These are phyloP conservation scores for Colletotrichum melonis DNA, from an alignment of 2,329 filamentous ascomycete species.

Conservation along the genomic window DNA sequence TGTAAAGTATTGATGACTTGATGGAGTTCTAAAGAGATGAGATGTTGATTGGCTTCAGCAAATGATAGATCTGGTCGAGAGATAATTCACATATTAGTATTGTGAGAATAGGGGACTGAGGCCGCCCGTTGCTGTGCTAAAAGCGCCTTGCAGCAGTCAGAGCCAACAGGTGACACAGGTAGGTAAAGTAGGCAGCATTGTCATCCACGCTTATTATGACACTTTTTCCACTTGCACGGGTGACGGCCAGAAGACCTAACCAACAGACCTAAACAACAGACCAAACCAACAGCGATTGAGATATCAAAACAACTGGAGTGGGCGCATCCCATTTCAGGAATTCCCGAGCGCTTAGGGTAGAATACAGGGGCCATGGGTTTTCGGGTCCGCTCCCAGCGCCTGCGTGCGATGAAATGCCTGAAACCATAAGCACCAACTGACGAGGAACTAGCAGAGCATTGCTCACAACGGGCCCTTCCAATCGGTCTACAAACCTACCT, in stretches of 20 bases:
- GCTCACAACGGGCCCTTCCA: no score
- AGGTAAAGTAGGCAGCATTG: no score
- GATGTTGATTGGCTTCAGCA: neutral
- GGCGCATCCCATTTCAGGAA: neutral
- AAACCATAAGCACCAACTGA: neutral
- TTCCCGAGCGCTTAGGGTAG: neutral
- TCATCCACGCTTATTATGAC: neutral
- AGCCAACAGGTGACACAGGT: neutral
- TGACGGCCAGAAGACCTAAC: neutral
- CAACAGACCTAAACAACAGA: neutral
- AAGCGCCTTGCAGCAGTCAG: neutral
- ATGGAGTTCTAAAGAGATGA: neutral
- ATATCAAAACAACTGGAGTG: neutral
- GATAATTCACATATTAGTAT: neutral
- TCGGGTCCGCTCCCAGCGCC: neutral
- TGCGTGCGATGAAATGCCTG: neutral
- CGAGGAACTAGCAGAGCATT: no score
- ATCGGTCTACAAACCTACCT: no score
- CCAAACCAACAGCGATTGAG: neutral
- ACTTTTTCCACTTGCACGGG: neutral
- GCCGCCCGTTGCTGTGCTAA: neutral
- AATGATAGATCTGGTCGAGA: neutral
- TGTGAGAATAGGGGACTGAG: neutral
- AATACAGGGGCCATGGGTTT: neutral
- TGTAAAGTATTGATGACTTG: neutral